Percentiles rank a stretch among this genome's conserved stretches.
These are phyloP conservation scores for Brettanomyces anomalus DNA, from an alignment of 805 yeast species.

Conservation along the genomic window DNA sequence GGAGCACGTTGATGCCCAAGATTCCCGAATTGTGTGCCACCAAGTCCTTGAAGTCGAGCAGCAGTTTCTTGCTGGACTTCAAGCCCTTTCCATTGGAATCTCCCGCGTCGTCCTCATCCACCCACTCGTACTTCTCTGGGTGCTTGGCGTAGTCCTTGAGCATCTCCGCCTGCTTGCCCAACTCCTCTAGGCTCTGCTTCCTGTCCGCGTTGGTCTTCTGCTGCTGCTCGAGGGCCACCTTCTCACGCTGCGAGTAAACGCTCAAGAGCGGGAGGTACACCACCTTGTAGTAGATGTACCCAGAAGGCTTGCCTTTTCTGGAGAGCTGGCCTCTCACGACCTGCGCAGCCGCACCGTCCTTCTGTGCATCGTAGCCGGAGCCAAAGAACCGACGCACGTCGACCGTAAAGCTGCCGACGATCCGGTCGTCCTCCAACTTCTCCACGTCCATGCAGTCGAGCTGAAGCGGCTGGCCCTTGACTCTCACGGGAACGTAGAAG, in stretches of 20 bases:
- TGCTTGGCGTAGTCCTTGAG: constrained; percentile 43
- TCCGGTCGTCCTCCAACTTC: constrained; percentile 46
- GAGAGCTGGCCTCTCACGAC: constrained; percentile 3
- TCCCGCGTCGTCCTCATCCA: constrained; percentile 22
- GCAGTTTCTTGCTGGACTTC: constrained; percentile 30
- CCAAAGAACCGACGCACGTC: constrained; percentile 7
- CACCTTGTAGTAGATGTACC: constrained; percentile 43
- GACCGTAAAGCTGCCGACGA: constrained; percentile 50
- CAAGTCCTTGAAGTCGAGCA: constrained; percentile 42
- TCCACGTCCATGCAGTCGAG: constrained; percentile 63
- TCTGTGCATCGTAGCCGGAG: constrained; percentile 6
- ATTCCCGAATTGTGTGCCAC: constrained; percentile 54
- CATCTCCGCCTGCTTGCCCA: constrained; percentile 38
- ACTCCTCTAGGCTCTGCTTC: constrained; percentile 28
- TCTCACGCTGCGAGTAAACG: constrained; percentile 50
- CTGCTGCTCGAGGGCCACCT: constrained; percentile 34
- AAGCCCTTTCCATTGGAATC: no score
- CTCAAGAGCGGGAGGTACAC: constrained; percentile 61
- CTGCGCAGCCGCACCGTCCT: constrained; percentile 5
- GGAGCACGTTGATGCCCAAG: constrained; percentile 41
- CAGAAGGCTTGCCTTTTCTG: constrained; percentile 25
- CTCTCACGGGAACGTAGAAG: constrained; percentile 49
- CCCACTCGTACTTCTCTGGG: constrained; percentile 62
- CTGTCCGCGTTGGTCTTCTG: constrained; percentile 29
- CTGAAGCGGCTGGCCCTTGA: constrained; percentile 49